Evolutionary conservation across 2,329 filamentous ascomycete species (phyloP).

Genomic region (Nigrospora osmanthi): DNA sequence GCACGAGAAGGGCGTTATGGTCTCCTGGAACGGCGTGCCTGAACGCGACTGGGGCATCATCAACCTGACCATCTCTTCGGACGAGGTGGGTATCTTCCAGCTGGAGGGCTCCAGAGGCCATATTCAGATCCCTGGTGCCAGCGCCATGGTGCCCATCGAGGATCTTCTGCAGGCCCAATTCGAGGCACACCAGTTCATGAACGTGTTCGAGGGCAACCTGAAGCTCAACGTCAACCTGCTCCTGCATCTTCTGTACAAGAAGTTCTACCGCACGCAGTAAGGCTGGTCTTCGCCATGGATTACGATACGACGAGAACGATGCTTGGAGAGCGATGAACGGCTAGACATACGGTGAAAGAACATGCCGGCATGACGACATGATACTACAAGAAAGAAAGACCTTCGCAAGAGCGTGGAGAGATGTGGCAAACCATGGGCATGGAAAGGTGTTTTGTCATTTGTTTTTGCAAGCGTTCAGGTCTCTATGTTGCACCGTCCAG

Average conservation of each 20-base stretch:
- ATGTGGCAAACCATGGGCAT: no score
- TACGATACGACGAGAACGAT: no score
- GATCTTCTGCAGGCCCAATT: conserved; percentile 95
- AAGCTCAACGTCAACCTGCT: conserved; percentile 94
- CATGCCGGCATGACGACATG: no score
- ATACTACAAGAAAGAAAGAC: no score
- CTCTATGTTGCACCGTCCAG: no score
- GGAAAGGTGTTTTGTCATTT: no score
- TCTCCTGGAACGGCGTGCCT: conserved; percentile 79
- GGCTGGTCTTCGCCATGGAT: not conserved
- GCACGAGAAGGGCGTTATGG: conserved; percentile 86
- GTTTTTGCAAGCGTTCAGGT: no score
- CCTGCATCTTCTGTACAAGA: conserved; percentile 95
- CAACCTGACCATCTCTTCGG: conserved; percentile 88
- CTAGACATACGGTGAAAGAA: no score
- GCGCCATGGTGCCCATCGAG: conserved; percentile 80
- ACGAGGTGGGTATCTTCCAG: conserved; percentile 89
- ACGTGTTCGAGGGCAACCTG: conserved; percentile 77
- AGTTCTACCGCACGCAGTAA: conserved; percentile 79
- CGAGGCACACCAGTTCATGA: conserved; percentile 93
- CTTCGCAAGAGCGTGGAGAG: no score
- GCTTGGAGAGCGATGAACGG: no score
- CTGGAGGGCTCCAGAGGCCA: conserved; percentile 85
- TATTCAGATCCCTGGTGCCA: conserved; percentile 93
- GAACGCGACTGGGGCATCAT: conserved; percentile 85